These are phyloP conservation scores for Pleurotus citrinopileatus DNA, from an alignment of 768 basidiomycete genomes.

Conservation along the genomic window DNA sequence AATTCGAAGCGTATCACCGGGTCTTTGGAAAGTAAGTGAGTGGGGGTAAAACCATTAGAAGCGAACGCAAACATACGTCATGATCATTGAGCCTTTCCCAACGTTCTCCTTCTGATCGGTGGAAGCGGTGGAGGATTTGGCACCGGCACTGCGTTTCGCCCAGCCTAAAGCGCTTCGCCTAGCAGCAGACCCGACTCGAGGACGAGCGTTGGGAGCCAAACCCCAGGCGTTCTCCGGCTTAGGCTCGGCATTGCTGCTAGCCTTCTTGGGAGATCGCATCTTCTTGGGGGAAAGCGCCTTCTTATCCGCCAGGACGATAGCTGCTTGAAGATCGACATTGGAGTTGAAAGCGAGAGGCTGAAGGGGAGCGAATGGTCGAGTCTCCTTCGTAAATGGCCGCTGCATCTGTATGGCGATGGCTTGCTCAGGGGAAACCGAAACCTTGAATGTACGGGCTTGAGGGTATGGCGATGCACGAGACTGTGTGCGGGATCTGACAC, in stretches of 20 bases:
- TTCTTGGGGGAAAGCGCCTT: no score
- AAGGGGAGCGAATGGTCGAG: slow-evolving; percentile 27
- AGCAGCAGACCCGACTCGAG: slow-evolving; percentile 52
- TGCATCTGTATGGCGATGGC: slow-evolving; percentile 24
- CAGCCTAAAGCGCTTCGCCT: slow-evolving; percentile 59
- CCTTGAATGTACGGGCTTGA: slow-evolving; percentile 41
- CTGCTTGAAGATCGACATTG: slow-evolving; percentile 34
- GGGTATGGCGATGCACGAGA: slow-evolving; percentile 79
- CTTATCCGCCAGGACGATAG: slow-evolving; percentile 34
- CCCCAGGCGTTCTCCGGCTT: slow-evolving; percentile 36
- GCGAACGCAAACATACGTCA: slow-evolving; percentile 46
- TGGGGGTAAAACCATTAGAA: slow-evolving; percentile 3
- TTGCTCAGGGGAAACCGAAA: slow-evolving; percentile 42
- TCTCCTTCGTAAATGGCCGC: slow-evolving; percentile 15
- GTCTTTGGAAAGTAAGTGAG: slow-evolving; percentile 24
- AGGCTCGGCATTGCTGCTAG: slow-evolving; percentile 30
- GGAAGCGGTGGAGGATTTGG: slow-evolving; percentile 43
- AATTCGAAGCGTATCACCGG: slow-evolving; percentile 44
- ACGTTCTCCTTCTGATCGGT: slow-evolving; percentile 57
- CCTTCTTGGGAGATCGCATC: no score
- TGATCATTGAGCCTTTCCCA: slow-evolving; percentile 34
- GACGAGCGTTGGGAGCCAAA: slow-evolving; percentile 36
- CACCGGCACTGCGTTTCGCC: slow-evolving; percentile 57
- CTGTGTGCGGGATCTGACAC: slow-evolving; percentile 61
- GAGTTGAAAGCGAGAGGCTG: slow-evolving; percentile 41